A percentile compares a stretch with the other conserved stretches of the same genome.
Conservation (phyloP, 352 stramenopile species). For the Globisporangium acanthophoron region DNA sequence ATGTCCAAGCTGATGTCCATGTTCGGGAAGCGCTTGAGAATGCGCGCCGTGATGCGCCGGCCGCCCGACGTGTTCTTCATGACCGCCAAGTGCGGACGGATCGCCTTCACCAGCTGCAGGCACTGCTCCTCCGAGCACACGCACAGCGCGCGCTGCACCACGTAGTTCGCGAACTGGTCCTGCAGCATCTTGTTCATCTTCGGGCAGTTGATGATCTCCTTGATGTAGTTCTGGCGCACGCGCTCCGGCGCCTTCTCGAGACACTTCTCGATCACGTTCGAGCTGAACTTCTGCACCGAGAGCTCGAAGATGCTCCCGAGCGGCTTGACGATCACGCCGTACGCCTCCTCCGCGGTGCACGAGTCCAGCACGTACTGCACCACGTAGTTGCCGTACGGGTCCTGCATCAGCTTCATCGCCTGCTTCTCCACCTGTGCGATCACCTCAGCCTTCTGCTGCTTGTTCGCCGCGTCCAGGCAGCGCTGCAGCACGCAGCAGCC, state of each 20-base stretch:
- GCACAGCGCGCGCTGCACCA: constrained; percentile 95
- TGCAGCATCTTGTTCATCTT: constrained; percentile 94
- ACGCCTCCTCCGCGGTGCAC: constrained; percentile 77
- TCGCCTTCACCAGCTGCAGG: constrained; percentile 92
- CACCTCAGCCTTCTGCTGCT: constrained; percentile 83
- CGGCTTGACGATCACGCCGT: constrained; percentile 76
- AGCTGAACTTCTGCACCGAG: constrained; percentile 98
- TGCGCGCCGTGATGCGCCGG: constrained; percentile 93
- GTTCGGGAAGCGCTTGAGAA: constrained; percentile 95
- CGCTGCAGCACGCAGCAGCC: constrained; percentile 97
- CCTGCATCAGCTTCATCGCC: constrained; percentile 94
- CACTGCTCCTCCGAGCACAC: constrained; percentile 94
- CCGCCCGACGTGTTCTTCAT: constrained; percentile 95
- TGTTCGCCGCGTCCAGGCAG: constrained; percentile 91
- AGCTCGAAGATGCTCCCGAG: constrained; percentile 93
- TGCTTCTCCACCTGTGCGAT: constrained; percentile 94
- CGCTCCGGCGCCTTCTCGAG: constrained; percentile 89
- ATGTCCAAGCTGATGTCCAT: constrained; percentile 87
- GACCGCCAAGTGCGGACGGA: constrained; percentile 91
- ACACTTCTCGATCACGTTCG: constrained; percentile 99
- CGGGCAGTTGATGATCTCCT: constrained; percentile 66
- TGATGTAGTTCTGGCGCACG: constrained; percentile 69
- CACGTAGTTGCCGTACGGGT: constrained; percentile 91
- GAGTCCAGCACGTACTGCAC: constrained; percentile 90
- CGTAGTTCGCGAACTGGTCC: constrained; percentile 99